Conservation (phyloP, 768 basidiomycete species). For the Rhizopogon vulgaris region DNA sequence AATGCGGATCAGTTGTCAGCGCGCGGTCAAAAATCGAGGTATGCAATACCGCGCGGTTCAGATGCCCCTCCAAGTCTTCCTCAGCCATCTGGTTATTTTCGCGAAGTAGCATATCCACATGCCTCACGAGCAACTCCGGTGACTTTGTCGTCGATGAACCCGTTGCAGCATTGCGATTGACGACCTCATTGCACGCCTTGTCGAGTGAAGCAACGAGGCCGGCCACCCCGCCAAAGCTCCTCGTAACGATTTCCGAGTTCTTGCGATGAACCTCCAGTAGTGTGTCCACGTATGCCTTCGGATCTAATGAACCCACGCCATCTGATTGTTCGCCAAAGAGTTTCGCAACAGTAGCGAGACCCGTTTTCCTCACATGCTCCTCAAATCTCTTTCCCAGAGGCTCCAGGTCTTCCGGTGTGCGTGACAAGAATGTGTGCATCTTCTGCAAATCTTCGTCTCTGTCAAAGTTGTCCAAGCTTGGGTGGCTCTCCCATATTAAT, state of each 20-base stretch:
- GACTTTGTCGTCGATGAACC: slow-evolving; percentile 79
- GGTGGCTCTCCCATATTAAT: slow-evolving; percentile 91
- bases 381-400: slow-evolving; percentile 90
- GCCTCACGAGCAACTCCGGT: slow-evolving; percentile 87
- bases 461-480: slow-evolving; percentile 82
- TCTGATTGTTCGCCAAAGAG: slow-evolving; percentile 49
- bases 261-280: slow-evolving; percentile 86
- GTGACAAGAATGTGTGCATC: slow-evolving; percentile 87
- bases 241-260: slow-evolving; percentile 80
- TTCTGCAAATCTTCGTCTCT: slow-evolving; percentile 92
- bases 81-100: slow-evolving; percentile 96
- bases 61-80: slow-evolving; percentile 79
- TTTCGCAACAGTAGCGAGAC: slow-evolving; percentile 74
- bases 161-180: slow-evolving; percentile 87
- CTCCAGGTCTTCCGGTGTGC: slow-evolving; percentile 89
- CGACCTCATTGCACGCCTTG: slow-evolving; percentile 91
- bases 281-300: slow-evolving; percentile 91
- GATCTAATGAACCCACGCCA: slow-evolving; percentile 63
- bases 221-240: slow-evolving; percentile 86
- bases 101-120: slow-evolving; percentile 79
- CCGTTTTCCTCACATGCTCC: slow-evolving; percentile 89
- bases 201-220: slow-evolving; percentile 92
- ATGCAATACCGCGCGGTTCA: slow-evolving; percentile 77
- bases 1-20: slow-evolving; percentile 5
- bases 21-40: background rate